Conservation (phyloP, 2,329 filamentous ascomycete genomes). For the Diaporthe citrichinensis region DNA sequence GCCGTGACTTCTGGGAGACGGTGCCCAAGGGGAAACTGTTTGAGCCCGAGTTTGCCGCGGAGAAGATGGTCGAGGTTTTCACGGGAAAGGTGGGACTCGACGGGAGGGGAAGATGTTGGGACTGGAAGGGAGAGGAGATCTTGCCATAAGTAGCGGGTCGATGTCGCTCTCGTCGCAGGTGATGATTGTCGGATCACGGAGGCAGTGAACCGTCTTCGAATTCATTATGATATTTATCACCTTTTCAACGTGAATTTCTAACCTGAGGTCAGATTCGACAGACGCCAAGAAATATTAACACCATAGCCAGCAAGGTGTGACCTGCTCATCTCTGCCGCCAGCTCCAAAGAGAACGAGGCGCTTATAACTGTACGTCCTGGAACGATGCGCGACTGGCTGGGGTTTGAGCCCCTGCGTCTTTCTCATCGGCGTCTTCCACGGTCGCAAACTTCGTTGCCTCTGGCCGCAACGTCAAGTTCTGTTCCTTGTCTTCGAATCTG, state of each 20-base stretch:
- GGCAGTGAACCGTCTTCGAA: background rate
- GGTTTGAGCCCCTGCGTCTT: constrained; percentile 62
- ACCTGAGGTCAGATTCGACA: background rate
- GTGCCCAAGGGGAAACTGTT: constrained; percentile 75
- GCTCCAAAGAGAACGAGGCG: background rate
- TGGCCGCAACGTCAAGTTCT: constrained; percentile 66
- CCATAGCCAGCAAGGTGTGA: constrained; percentile 14
- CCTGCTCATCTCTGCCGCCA: constrained; percentile 11
- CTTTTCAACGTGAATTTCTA: background rate
- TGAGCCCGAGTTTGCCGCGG: constrained; percentile 74
- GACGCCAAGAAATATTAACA: constrained; percentile 28
- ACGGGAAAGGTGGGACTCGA: constrained; percentile 60
- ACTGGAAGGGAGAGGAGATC: constrained; percentile 77
- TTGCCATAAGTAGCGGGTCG: constrained; percentile 42
- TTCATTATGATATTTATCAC: constrained; percentile 39
- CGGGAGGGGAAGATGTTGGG: constrained; percentile 76
- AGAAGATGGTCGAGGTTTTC: constrained; percentile 74
- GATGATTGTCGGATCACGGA: background rate
- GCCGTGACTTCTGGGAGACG: constrained; percentile 78
- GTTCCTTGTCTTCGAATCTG: constrained; percentile 67
- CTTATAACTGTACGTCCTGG: constrained; percentile 73
- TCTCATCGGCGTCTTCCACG: constrained; percentile 51
- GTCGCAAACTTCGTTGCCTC: constrained; percentile 45
- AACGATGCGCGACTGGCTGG: constrained; percentile 70
- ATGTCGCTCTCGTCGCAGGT: background rate